Conservation (phyloP, 495 filamentous ascomycete species). For the Hypoxylon cercidicola region DNA sequence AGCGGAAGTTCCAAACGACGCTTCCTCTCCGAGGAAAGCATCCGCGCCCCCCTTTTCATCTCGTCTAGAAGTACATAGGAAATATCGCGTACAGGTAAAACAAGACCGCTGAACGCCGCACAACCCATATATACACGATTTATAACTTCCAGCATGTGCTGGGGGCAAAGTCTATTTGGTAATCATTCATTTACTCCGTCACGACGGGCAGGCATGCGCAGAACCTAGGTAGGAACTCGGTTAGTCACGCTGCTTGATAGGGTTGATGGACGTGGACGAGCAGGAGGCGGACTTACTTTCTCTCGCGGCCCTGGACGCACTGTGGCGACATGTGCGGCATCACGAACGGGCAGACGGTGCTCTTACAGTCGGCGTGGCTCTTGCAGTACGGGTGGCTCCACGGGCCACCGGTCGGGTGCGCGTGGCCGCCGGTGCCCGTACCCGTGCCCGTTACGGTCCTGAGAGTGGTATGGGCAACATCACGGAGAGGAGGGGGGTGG, state of each 20-base stretch:
- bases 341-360: constrained; percentile 5
- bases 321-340: constrained; percentile 1
- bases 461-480: not conserved
- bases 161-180: not conserved
- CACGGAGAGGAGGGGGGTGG: not conserved
- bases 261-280: not conserved
- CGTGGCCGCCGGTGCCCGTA: constrained; percentile 8
- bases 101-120: not conserved
- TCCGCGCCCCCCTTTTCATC: not conserved
- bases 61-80: constrained; percentile 1
- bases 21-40: not conserved
- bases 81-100: not conserved
- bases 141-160: not conserved
- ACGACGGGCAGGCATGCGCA: constrained; percentile 8
- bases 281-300: constrained; percentile 13
- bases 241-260: constrained; percentile 3
- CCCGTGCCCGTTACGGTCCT: constrained; percentile 4
- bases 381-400: constrained; percentile 1
- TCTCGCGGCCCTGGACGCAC: constrained; percentile 11
- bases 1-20: not conserved
- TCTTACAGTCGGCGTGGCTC: constrained; percentile 1
- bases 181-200: not conserved
- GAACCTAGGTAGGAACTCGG: not conserved
- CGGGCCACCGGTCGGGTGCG: not conserved
- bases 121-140: constrained; percentile 5